phyloP scores from a whole-genome alignment of 257 asterid genomes.

The Hygrophila difformis region DNA sequence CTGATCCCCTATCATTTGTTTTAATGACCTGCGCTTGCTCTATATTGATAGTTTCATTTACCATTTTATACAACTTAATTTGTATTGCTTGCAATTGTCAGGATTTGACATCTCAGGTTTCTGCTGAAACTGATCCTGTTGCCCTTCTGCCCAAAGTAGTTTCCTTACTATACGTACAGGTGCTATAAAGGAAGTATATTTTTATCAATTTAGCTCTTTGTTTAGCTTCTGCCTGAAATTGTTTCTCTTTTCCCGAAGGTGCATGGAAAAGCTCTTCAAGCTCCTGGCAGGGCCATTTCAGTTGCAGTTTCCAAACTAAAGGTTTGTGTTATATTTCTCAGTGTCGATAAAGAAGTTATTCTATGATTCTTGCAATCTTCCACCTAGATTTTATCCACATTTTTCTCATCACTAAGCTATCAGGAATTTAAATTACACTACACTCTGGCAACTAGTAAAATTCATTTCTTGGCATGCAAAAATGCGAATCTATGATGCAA shows the following conservation, averaged over 20 bases:
- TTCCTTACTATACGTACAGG: conserved; percentile 91
- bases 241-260: conserved; percentile 29
- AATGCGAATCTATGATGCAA: neutral
- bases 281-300: conserved; percentile 98
- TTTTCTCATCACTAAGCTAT: no score
- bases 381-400: no score
- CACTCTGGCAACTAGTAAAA: no score
- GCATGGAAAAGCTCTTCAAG: conserved; percentile 94
- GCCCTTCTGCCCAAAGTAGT: conserved; percentile 91
- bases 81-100: conserved; percentile 25
- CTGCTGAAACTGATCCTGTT: conserved; percentile 90
- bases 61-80: neutral
- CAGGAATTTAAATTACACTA: no score
- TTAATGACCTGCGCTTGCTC: no score
- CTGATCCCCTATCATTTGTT: no score
- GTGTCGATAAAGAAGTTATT: no score
- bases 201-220: conserved; percentile 21
- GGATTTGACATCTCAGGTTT: conserved; percentile 94
- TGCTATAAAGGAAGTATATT: no score
- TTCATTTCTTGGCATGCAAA: no score
- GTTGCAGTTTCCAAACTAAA: conserved; percentile 72
- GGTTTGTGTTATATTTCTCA: conserved; percentile 36
- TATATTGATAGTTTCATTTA: no score
- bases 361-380: no score
- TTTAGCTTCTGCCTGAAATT: conserved; percentile 4